phyloP scores from a whole-genome alignment of 495 filamentous ascomycete genomes.

The Saxophila tyrrhenica region DNA sequence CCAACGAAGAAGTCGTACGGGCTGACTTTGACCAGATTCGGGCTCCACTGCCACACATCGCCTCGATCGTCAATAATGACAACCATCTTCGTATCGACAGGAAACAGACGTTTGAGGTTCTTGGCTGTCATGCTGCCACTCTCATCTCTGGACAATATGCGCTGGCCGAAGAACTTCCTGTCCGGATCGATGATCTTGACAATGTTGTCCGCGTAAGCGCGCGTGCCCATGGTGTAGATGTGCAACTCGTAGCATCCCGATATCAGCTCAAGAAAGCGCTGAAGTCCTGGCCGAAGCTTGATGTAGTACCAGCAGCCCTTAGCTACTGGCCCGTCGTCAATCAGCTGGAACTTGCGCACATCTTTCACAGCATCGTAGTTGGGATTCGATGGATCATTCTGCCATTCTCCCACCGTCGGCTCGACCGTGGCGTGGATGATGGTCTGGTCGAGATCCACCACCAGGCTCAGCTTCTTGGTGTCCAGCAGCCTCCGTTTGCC shows the following conservation, averaged over 20 bases:
- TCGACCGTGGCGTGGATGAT: conserved; percentile 98
- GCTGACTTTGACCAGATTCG: conserved; percentile 86
- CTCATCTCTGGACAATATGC: conserved; percentile 92
- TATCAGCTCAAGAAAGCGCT: conserved; percentile 69
- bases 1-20: conserved; percentile 97
- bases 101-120: conserved; percentile 82
- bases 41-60: conserved; percentile 94
- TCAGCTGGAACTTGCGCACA: conserved; percentile 73
- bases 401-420: conserved; percentile 92
- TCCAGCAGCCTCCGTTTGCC: conserved; percentile 71
- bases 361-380: conserved; percentile 87
- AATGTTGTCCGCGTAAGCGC: conserved; percentile 84
- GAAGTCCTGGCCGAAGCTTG: conserved; percentile 88
- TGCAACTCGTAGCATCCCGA: conserved; percentile 84
- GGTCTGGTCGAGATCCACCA: conserved; percentile 96
- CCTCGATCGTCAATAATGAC: conserved; percentile 96
- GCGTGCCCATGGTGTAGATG: conserved; percentile 98
- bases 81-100: conserved; percentile 96
- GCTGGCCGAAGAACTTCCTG: conserved; percentile 78
- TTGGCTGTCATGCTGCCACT: conserved; percentile 87
- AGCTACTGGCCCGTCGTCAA: conserved; percentile 66
- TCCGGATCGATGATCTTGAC: conserved; percentile 88
- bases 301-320: conserved; percentile 89
- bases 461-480: conserved; percentile 72
- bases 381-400: conserved; percentile 71